Base-by-base conservation (phyloP, 148 eudicot species). In the Fagopyrum homotropicum region DNA sequence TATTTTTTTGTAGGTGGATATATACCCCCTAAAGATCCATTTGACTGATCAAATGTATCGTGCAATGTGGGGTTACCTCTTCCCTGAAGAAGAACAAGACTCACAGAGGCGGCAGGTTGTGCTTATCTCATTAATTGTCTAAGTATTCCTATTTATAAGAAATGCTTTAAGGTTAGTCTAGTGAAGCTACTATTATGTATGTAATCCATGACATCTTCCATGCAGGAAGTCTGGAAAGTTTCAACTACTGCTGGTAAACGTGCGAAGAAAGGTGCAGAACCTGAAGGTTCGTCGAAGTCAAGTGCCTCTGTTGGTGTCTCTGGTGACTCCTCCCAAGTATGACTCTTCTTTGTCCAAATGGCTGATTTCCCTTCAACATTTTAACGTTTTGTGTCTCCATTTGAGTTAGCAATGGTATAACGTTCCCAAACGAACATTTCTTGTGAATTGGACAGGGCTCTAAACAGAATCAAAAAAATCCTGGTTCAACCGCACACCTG, bases 11-110 rank as follows among this genome's bases (percentile, higher is more conserved):
- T 72, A 95, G 99, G 99, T 95, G 75, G 99, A 95, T 72, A 95
- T 95, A 29, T 92, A 88, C 84, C 99, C 99, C 73, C 84, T 95
- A 74, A 95, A 90, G 84, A 95, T 95, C 78, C 97, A 95, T 89
- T 82, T 95, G 90, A 86, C 94, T 16, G 99, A 95, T 81, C 79
- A 84, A 60, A 87, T 95, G 88, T 95, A 90, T 84, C 85, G 84
- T 84, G 82, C 88, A 92, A 90, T 90, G 88, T 95, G 99, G 99
- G 96, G 80, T 75, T 95, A 95, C 82, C 90, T 95, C 81, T 95
- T 95, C 81, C 99, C 99, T 44, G 99, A 92, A 85, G 97, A 95
- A 83, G 99, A 95, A 78, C 97, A 95, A 85, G 99, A 95, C 83
- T 92, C 96, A 77, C 99, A 92, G 72, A 79, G 96, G 77, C 88